Base-by-base conservation (phyloP, 495 filamentous ascomycete species). In the Aspergillus leporis region DNA sequence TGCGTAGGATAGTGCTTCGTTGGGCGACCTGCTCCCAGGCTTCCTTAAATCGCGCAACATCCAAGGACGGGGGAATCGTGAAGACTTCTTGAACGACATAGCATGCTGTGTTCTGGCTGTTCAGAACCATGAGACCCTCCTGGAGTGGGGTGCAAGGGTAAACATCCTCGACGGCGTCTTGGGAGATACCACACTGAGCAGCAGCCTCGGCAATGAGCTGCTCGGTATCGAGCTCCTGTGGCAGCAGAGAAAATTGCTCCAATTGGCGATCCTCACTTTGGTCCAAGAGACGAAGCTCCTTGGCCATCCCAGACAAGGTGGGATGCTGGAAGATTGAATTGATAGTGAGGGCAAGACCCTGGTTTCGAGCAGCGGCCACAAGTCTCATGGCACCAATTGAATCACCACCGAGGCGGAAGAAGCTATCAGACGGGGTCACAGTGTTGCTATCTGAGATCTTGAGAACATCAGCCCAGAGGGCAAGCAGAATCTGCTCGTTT, bases 351-450 rank as follows among this genome's bases (percentile, higher is more conserved):
- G 63, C 64, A 18, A 72, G 57, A 13, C 62, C 52, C 19, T 66
- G 63, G 0, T 55, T 40, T 28, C 64, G 52, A 38, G 62, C 60
- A 12, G 66, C 66, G 21, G 74, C 70, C 0, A 79, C 78, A 0
- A 86, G 63, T 56, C 70, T 75, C 80, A 86, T 84, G 1, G 81
- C 81, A 9, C 62, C 66, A 45, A 84, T 68, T 5, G 80, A 82
- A 47, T 85, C 81, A 5, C 83, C 83, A 7, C 83, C 83, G 4
- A 82, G 48, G n/a, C 63, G 65, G 63, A 85, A 82, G 70, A 85
- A 85, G 66, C 68, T 79, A 59, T 82, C 78, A 22, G 74, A 69
- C 8, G 74, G 62, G 6, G 71, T 67, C 25, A 83, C 77, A 18
- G 55, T 45, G 10, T 56, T 32, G 23, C 12, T 19, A 25, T 25